Percentiles rank a stretch among this genome's conserved stretches.
Evolutionary conservation across 1,284 basidiomycete genomes (phyloP).

Genomic region (Vanrija pseudolonga): DNA sequence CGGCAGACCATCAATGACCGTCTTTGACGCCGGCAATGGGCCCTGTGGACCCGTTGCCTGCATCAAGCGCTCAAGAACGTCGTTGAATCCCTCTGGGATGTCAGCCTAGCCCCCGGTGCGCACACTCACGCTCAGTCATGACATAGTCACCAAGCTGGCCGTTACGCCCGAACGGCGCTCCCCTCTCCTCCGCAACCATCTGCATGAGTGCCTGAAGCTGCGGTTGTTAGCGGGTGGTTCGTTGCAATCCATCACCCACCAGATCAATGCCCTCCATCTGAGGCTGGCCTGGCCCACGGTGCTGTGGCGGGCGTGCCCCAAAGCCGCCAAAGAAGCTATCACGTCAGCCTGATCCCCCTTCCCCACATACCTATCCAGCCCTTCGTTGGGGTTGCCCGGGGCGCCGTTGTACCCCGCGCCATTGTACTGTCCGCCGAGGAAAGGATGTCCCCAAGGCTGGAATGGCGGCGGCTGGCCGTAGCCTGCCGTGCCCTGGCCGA

Average conservation of each 20-base stretch:
- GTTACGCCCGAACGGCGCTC: constrained; percentile 11
- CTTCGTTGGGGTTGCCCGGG: constrained; percentile 5
- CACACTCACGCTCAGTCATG: constrained; percentile 35
- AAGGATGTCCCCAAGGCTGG: constrained; percentile 1
- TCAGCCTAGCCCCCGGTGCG: background rate
- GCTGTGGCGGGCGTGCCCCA: constrained; percentile 10
- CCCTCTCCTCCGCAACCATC: constrained; percentile 28
- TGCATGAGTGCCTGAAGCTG: constrained; percentile 34
- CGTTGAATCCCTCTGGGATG: constrained; percentile 39
- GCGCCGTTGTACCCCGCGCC: constrained; percentile 3
- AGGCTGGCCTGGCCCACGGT: background rate
- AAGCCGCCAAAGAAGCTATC: constrained; percentile 34
- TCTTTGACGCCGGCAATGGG: constrained; percentile 41
- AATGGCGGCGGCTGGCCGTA: background rate
- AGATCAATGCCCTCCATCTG: constrained; percentile 21
- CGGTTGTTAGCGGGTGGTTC: background rate
- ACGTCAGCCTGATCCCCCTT: background rate
- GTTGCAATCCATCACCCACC: constrained; percentile 10
- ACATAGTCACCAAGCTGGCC: constrained; percentile 47
- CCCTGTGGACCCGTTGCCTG: constrained; percentile 46
- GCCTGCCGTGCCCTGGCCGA: background rate
- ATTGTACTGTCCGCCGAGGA: constrained; percentile 1
- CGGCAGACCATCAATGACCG: constrained; percentile 44
- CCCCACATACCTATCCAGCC: constrained; percentile 8
- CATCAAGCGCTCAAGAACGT: constrained; percentile 46